phyloP scores from a whole-genome alignment of 169 alveolate species.

The Besnoitia besnoiti region DNA sequence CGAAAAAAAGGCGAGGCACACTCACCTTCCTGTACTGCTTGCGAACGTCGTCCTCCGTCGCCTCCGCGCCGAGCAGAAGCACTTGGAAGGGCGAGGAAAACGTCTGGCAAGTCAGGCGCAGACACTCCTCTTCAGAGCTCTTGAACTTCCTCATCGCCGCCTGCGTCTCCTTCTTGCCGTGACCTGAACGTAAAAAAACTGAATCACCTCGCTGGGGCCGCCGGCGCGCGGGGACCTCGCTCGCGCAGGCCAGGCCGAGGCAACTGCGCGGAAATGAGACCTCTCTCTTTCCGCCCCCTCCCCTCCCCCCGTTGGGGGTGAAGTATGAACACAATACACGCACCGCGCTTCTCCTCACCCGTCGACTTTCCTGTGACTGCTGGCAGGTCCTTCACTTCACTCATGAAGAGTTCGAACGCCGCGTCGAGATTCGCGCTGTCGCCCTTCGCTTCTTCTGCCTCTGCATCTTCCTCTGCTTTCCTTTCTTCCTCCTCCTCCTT shows the following conservation, averaged over 20 bases:
- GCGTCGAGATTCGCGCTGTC: conserved; percentile 40
- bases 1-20: background rate
- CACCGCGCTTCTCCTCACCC: background rate
- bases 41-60: conserved; percentile 74
- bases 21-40: conserved; percentile 73
- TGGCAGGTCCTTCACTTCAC: conserved; percentile 42
- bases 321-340: background rate
- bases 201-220: background rate
- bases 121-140: conserved; percentile 76
- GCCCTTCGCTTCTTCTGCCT: conserved; percentile 11
- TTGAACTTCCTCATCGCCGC: conserved; percentile 16
- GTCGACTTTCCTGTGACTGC: conserved; percentile 9
- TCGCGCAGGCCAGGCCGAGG: too few relatives aligned
- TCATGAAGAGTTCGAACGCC: conserved; percentile 40
- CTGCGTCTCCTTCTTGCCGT: background rate
- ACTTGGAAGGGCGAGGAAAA: conserved; percentile 77
- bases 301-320: too few relatives aligned
- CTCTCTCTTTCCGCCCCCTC: too few relatives aligned
- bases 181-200: background rate
- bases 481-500: conserved; percentile 42
- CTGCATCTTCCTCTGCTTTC: background rate
- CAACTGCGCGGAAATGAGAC: too few relatives aligned
- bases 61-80: conserved; percentile 73
- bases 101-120: conserved; percentile 74
- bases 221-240: background rate